These are phyloP conservation scores for Solanum tacnaense DNA, from an alignment of 257 asterid species.

Conservation along the genomic window DNA sequence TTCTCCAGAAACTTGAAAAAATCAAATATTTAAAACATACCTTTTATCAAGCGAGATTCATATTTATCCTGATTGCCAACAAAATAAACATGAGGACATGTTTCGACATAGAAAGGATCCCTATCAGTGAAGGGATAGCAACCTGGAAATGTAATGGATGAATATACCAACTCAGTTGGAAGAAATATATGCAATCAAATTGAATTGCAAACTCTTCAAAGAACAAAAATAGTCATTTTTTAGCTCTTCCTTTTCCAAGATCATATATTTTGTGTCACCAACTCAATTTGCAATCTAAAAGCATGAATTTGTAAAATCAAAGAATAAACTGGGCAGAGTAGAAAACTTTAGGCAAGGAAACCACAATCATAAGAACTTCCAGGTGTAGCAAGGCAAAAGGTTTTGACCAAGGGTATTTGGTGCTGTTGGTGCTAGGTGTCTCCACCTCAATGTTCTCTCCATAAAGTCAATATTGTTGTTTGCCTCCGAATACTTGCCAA, in stretches of 20 bases:
- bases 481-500: conserved; percentile 76
- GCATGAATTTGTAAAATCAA: background rate
- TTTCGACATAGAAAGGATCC: conserved; percentile 87
- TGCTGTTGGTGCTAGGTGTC: conserved; percentile 95
- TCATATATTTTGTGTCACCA: background rate
- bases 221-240: background rate
- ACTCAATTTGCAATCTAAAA: background rate
- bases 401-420: conserved; percentile 86
- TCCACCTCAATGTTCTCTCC: conserved; percentile 96
- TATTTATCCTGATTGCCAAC: conserved; percentile 79
- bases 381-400: background rate
- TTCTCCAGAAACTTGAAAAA: background rate
- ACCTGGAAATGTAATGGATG: conserved; percentile 30
- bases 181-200: background rate
- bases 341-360: background rate
- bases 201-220: background rate
- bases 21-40: conserved; percentile 18
- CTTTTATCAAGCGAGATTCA: conserved; percentile 51
- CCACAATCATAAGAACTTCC: background rate
- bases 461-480: conserved; percentile 49
- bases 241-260: background rate
- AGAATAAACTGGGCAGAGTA: background rate
- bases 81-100: conserved; percentile 93
- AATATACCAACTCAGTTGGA: background rate
- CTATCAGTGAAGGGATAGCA: conserved; percentile 94